Conservation (phyloP, 768 basidiomycete genomes). For the Phaeotremella skinneri region DNA sequence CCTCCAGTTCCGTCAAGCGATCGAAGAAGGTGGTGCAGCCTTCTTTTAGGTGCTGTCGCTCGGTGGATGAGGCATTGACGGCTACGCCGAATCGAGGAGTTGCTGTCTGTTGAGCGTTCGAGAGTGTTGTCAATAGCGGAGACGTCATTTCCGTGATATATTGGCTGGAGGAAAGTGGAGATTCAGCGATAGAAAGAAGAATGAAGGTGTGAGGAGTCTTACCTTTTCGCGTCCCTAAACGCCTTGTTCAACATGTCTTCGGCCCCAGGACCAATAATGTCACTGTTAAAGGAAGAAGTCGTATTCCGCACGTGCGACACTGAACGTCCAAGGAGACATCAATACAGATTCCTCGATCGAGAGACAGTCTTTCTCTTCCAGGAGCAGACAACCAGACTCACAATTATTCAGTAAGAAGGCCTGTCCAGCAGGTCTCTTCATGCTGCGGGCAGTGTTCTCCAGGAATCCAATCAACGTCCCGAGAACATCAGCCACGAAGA, state of each 20-base stretch:
- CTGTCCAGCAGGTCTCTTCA: constrained; percentile 37
- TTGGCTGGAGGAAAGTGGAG: constrained; percentile 14
- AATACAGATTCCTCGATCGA: background rate
- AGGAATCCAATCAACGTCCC: constrained; percentile 40
- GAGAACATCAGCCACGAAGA: constrained; percentile 47
- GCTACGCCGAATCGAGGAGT: constrained; percentile 34
- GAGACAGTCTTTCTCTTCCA: background rate
- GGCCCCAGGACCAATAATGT: constrained; percentile 46
- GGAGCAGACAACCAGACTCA: constrained; percentile 16
- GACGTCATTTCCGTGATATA: constrained; percentile 38
- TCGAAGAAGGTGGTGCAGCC: constrained; percentile 42
- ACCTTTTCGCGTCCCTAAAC: constrained; percentile 44
- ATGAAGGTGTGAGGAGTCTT: constrained; percentile 6
- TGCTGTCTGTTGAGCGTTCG: constrained; percentile 6
- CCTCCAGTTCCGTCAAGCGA: constrained; percentile 40
- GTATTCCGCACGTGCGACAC: constrained; percentile 50
- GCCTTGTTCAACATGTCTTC: constrained; percentile 48
- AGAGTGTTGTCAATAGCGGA: constrained; percentile 18
- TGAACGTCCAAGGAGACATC: constrained; percentile 10
- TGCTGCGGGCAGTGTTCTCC: constrained; percentile 26
- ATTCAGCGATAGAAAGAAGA: background rate
- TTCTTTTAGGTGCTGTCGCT: constrained; percentile 45
- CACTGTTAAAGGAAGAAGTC: constrained; percentile 36
- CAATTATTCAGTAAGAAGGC: constrained; percentile 49
- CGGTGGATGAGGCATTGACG: constrained; percentile 18